phyloP scores from a whole-genome alignment of 202 grass and related monocot genomes.

The Bolboschoenoplectus hybrid region DNA sequence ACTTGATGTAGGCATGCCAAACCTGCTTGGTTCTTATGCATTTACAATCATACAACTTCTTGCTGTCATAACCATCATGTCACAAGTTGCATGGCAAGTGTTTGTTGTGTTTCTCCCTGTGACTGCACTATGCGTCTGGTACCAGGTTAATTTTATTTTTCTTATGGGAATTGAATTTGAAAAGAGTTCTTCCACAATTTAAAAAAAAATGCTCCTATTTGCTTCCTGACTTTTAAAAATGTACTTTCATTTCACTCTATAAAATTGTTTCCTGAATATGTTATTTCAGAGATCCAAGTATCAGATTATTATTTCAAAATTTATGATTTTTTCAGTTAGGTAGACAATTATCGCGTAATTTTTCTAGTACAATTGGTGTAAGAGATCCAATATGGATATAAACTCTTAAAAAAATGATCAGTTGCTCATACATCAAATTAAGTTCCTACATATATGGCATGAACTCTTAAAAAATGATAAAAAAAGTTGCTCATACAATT shows the following conservation, averaged over 20 bases:
- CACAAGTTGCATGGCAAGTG: conserved; percentile 81
- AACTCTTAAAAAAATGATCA: background rate
- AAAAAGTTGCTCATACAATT: background rate
- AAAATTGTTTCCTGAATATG: background rate
- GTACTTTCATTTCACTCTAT: background rate
- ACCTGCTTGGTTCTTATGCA: conserved; percentile 54
- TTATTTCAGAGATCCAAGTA: background rate
- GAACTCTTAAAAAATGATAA: background rate
- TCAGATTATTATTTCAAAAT: background rate
- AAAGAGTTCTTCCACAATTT: background rate
- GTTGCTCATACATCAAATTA: too few species aligned
- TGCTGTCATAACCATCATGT: conserved; percentile 85
- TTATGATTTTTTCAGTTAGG: background rate
- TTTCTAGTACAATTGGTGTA: background rate
- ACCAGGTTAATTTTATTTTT: conserved; percentile 65
- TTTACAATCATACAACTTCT: conserved; percentile 71
- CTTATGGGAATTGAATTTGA: background rate
- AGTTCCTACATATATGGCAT: too few species aligned
- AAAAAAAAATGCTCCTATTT: background rate
- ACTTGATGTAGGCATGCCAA: conserved; percentile 63
- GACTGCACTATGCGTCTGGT: conserved; percentile 63
- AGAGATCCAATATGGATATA: background rate
- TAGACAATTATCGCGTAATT: background rate
- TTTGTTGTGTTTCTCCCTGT: conserved; percentile 83
- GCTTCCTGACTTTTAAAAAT: background rate